Percentiles rank a stretch among this genome's conserved stretches.
Evolutionary conservation across 805 yeast species (phyloP).

Genomic region (Ogataea naganishii): DNA sequence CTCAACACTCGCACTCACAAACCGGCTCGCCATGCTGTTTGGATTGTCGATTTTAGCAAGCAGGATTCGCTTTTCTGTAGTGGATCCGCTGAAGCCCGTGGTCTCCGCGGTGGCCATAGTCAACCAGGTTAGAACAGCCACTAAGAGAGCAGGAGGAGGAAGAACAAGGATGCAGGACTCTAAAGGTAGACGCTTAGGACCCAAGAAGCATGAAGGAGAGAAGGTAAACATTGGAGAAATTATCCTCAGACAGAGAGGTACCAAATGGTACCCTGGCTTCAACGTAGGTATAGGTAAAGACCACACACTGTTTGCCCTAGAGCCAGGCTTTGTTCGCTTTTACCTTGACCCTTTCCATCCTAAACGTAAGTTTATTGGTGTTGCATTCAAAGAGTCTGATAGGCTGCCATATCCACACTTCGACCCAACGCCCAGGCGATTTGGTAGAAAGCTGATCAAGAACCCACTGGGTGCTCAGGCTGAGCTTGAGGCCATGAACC

Average conservation of each 20-base stretch:
- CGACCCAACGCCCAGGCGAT: slow-evolving; percentile 78
- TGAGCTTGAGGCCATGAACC: slow-evolving; percentile 54
- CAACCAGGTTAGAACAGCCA: slow-evolving; percentile 70
- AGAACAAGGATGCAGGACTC: slow-evolving; percentile 90
- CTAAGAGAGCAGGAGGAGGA: slow-evolving; percentile 94
- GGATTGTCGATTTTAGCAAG: no score
- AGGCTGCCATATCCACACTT: slow-evolving; percentile 84
- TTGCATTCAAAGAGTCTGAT: slow-evolving; percentile 58
- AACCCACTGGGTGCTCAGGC: slow-evolving; percentile 41
- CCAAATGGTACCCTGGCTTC: slow-evolving; percentile 90
- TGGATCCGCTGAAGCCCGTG: background rate
- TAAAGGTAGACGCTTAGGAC: slow-evolving; percentile 89
- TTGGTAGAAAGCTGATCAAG: slow-evolving; percentile 55
- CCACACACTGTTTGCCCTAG: slow-evolving; percentile 84
- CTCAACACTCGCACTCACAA: no score
- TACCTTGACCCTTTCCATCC: slow-evolving; percentile 97
- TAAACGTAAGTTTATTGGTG: slow-evolving; percentile 80
- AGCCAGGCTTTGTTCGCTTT: slow-evolving; percentile 89
- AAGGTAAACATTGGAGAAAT: slow-evolving; percentile 77
- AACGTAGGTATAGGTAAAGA: slow-evolving; percentile 87
- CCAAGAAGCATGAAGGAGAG: slow-evolving; percentile 77
- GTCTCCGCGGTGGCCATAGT: slow-evolving; percentile 1
- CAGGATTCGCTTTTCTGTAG: no score
- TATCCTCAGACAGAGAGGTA: slow-evolving; percentile 90
- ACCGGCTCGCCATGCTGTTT: no score